A percentile compares a stretch with the other conserved stretches of the same genome.
These are phyloP conservation scores for Yamadazyma aaseri DNA, from an alignment of 1,139 yeast genomes.

Conservation along the genomic window DNA sequence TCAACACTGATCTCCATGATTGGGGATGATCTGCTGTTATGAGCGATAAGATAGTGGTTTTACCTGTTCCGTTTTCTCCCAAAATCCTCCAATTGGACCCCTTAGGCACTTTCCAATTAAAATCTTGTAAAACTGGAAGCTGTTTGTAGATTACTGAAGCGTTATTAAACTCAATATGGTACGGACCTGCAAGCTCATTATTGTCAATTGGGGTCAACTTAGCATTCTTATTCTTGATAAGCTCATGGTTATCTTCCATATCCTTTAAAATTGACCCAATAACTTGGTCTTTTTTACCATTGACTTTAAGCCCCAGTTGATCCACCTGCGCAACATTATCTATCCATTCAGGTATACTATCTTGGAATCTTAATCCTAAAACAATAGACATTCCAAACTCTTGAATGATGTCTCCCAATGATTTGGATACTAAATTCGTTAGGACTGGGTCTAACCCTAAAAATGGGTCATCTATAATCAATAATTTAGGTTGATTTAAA, in stretches of 20 bases:
- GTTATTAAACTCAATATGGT: slow-evolving; percentile 48
- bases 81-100: slow-evolving; percentile 88
- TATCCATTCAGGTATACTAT: slow-evolving; percentile 75
- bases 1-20: slow-evolving; percentile 77
- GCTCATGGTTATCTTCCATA: slow-evolving; percentile 3
- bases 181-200: slow-evolving; percentile 2
- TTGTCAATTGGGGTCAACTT: slow-evolving; percentile 5
- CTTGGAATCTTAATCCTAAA: slow-evolving; percentile 77
- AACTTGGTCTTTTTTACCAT: slow-evolving; percentile 43
- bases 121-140: slow-evolving; percentile 53
- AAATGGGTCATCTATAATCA: slow-evolving; percentile 87
- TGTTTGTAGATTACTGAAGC: slow-evolving; percentile 70
- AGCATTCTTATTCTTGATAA: slow-evolving; percentile 4
- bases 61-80: slow-evolving; percentile 92
- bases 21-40: slow-evolving; percentile 96
- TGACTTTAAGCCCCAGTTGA: slow-evolving; percentile 46
- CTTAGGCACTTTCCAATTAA: slow-evolving; percentile 63
- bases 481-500: slow-evolving; percentile 59
- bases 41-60: slow-evolving; percentile 79
- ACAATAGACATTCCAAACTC: slow-evolving; percentile 41
- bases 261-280: slow-evolving; percentile 8
- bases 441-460: slow-evolving; percentile 85
- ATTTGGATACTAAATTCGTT: slow-evolving; percentile 54
- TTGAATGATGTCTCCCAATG: slow-evolving; percentile 26
- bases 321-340: slow-evolving; percentile 66